Percentiles rank a stretch among this genome's conserved stretches.
Conservation (phyloP, 495 filamentous ascomycete species). For the Aspergillus nidulans region DNA sequence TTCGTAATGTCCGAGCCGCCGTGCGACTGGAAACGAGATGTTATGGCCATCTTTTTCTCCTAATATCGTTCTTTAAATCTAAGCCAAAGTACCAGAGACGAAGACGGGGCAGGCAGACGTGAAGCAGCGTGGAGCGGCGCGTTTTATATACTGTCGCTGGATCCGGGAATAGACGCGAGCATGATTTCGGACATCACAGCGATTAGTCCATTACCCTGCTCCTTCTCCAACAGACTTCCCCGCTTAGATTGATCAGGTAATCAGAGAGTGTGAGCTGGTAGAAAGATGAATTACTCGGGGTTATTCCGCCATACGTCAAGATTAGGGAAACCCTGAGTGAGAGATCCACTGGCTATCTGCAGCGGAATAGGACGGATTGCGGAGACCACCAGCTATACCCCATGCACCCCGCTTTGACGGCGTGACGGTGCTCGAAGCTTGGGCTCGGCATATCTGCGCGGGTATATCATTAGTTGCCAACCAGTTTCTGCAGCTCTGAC, state of each 20-base stretch:
- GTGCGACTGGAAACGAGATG: conserved; percentile 10
- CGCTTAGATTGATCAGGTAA: background rate
- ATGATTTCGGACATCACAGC: conserved; percentile 1
- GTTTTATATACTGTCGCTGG: background rate
- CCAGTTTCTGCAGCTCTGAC: background rate
- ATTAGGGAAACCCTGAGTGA: background rate
- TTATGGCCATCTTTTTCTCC: conserved; percentile 1
- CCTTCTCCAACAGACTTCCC: background rate
- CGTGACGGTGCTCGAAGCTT: background rate
- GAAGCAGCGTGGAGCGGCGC: background rate
- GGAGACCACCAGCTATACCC: background rate
- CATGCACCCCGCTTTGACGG: background rate
- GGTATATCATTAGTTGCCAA: background rate
- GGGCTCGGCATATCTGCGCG: background rate
- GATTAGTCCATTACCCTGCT: background rate
- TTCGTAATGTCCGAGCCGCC: conserved; percentile 23
- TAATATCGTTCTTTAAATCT: background rate
- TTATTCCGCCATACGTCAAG: background rate
- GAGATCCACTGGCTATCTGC: background rate
- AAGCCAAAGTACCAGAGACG: background rate
- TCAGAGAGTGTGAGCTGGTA: too few relatives aligned
- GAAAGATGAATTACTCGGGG: background rate
- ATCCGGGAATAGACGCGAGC: background rate
- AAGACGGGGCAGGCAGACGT: background rate
- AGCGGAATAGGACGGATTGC: background rate